Evolutionary conservation across 306 rosid species (phyloP).

Genomic region (Prunus fruticosa): DNA sequence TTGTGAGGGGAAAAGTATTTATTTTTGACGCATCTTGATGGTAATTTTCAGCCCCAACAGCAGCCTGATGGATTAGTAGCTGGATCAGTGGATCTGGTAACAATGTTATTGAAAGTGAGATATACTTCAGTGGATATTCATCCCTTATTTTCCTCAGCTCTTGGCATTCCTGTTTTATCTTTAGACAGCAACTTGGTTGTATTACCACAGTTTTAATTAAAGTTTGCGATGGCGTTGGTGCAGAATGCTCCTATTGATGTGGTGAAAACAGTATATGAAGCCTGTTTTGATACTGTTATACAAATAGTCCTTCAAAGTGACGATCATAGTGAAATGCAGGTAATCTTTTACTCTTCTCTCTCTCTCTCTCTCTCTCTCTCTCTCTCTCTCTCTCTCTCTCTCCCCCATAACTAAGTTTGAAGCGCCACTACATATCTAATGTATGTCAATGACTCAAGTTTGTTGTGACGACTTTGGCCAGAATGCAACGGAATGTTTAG

Average conservation of each 20-base stretch:
- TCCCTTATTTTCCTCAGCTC: background rate
- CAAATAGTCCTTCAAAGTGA: constrained; percentile 71
- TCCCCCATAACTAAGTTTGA: background rate
- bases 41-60: constrained; percentile 64
- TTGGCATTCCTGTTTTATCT: constrained; percentile 12
- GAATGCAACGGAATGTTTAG: constrained; percentile 95
- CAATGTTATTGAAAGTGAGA: constrained; percentile 94
- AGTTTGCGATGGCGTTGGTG: constrained; percentile 35
- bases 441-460: constrained; percentile 16
- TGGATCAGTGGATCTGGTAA: constrained; percentile 84
- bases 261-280: constrained; percentile 70
- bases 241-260: constrained; percentile 88
- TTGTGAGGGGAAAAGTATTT: background rate
- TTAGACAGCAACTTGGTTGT: constrained; percentile 17
- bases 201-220: constrained; percentile 32
- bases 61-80: constrained; percentile 88
- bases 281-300: constrained; percentile 64
- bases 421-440: background rate
- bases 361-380: background rate
- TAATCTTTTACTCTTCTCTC: constrained; percentile 4
- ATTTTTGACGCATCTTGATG: constrained; percentile 35
- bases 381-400: too few species aligned
- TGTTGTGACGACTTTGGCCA: constrained; percentile 37
- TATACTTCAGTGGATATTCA: constrained; percentile 23
- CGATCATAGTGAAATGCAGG: constrained; percentile 97